These are phyloP conservation scores for Auricularia heimuer DNA, from an alignment of 768 basidiomycete genomes.

Conservation along the genomic window DNA sequence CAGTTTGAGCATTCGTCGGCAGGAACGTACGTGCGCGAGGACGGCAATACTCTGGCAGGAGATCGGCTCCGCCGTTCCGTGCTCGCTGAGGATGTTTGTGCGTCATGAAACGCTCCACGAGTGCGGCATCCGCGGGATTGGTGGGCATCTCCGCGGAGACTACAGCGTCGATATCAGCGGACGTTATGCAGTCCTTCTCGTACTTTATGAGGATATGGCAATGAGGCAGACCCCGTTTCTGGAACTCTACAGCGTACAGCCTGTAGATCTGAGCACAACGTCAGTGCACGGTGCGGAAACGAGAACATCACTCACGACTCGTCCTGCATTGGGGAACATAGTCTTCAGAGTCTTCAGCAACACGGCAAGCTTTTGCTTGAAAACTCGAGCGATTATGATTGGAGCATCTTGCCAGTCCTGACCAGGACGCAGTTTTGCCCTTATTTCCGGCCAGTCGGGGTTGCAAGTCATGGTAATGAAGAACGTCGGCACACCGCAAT, in stretches of 20 bases:
- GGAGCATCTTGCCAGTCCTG: conserved; percentile 28
- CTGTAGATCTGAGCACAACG: conserved; percentile 13
- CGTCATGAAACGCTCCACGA: conserved; percentile 25
- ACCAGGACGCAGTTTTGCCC: conserved; percentile 19
- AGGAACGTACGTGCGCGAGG: no score
- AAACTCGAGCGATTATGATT: conserved; percentile 26
- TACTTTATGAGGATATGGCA: conserved; percentile 31
- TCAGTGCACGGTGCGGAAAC: neutral
- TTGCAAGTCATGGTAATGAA: conserved; percentile 34
- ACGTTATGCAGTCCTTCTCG: conserved; percentile 12
- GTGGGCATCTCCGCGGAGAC: conserved; percentile 27
- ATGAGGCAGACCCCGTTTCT: conserved; percentile 34
- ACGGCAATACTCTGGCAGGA: no score
- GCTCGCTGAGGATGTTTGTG: conserved; percentile 21
- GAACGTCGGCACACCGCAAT: neutral
- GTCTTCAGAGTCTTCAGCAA: conserved; percentile 18
- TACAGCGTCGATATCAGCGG: conserved; percentile 22
- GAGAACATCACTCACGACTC: neutral
- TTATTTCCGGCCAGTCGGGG: conserved; percentile 31
- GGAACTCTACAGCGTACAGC: conserved; percentile 31
- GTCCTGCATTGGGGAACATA: conserved; percentile 25
- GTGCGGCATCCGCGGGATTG: conserved; percentile 14
- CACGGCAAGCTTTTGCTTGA: conserved; percentile 22
- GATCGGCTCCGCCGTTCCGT: neutral
- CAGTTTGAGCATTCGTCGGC: no score